Conservation (phyloP, 352 stramenopile species). For the Globisporangium ultimum region DNA sequence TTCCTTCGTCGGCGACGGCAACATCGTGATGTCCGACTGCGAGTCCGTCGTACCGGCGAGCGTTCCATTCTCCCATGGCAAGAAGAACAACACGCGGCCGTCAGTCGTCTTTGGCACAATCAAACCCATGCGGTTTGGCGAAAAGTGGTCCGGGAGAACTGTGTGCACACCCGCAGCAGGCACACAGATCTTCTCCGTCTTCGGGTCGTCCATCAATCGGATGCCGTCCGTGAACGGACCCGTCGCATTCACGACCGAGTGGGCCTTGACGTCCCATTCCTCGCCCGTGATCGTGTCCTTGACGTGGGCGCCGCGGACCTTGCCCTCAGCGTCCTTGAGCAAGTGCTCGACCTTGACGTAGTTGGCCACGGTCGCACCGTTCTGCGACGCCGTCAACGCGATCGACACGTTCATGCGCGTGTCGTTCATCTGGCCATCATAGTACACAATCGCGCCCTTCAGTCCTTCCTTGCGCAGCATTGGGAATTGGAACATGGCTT, state of each 20-base stretch:
- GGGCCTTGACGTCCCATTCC: conserved; percentile 87
- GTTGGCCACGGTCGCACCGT: conserved; percentile 90
- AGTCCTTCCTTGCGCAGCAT: conserved; percentile 91
- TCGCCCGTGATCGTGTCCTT: conserved; percentile 88
- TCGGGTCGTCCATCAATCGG: conserved; percentile 91
- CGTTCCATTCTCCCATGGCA: conserved; percentile 94
- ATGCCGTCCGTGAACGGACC: conserved; percentile 92
- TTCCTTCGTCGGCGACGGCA: conserved; percentile 87
- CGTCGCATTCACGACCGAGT: conserved; percentile 93
- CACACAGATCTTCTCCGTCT: conserved; percentile 89
- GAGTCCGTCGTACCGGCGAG: conserved; percentile 93
- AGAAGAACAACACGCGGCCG: conserved; percentile 93
- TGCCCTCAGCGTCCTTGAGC: conserved; percentile 85
- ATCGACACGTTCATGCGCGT: conserved; percentile 94
- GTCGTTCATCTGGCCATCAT: conserved; percentile 94
- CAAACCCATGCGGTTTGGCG: conserved; percentile 91
- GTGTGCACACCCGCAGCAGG: conserved; percentile 94
- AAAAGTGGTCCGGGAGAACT: conserved; percentile 95
- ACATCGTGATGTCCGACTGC: conserved; percentile 92
- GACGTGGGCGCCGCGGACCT: conserved; percentile 85
- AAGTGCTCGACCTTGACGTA: conserved; percentile 88
- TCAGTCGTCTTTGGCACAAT: conserved; percentile 97
- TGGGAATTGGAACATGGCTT: conserved; percentile 93
- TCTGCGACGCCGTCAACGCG: conserved; percentile 92
- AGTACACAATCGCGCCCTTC: conserved; percentile 91